Percentiles rank a stretch among this genome's conserved stretches.
phyloP scores from a whole-genome alignment of 208 protist genomes.

The Crithidia expoeki region DNA sequence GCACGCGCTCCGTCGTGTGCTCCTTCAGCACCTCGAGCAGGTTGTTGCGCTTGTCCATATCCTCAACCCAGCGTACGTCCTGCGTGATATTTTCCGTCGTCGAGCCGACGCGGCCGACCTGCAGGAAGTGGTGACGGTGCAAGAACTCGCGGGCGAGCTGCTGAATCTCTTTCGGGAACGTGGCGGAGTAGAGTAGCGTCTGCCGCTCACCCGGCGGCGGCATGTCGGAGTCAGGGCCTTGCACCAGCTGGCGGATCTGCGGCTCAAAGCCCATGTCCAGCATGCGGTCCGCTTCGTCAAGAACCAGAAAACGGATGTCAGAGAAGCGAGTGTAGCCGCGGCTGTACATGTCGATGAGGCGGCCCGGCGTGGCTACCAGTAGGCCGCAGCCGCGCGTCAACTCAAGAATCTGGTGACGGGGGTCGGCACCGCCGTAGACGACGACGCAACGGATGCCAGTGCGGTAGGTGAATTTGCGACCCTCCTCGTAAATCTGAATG shows the following conservation, averaged over 20 bases:
- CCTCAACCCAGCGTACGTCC: conserved; percentile 92
- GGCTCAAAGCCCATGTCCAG: conserved; percentile 99
- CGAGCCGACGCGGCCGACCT: conserved; percentile 98
- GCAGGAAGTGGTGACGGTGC: conserved; percentile 96
- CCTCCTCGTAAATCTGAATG: conserved; percentile 98
- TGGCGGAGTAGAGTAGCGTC: conserved; percentile 99
- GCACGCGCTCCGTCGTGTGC: conserved; percentile 72
- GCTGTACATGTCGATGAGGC: conserved; percentile 87
- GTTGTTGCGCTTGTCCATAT: conserved; percentile 78
- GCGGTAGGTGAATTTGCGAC: conserved; percentile 96
- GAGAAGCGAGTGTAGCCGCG: conserved; percentile 88
- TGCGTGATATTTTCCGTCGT: conserved; percentile 98
- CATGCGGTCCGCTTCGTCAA: conserved; percentile 99
- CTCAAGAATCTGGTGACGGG: conserved; percentile 95
- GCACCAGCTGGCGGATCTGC: conserved; percentile 98
- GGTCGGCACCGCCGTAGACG: conserved; percentile 98
- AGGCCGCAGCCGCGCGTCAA: conserved; percentile 96
- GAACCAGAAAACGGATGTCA: conserved; percentile 94
- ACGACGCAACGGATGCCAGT: conserved; percentile 94
- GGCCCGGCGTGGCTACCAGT: conserved; percentile 92
- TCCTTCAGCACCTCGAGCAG: conserved; percentile 78
- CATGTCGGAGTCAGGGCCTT: conserved; percentile 95
- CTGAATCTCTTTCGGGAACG: conserved; percentile 99
- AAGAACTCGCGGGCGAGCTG: conserved; percentile 98
- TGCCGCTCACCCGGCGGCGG: conserved; percentile 95